These are phyloP conservation scores for Coniochaeta prunicola DNA, from an alignment of 2,329 filamentous ascomycete species.

Conservation along the genomic window DNA sequence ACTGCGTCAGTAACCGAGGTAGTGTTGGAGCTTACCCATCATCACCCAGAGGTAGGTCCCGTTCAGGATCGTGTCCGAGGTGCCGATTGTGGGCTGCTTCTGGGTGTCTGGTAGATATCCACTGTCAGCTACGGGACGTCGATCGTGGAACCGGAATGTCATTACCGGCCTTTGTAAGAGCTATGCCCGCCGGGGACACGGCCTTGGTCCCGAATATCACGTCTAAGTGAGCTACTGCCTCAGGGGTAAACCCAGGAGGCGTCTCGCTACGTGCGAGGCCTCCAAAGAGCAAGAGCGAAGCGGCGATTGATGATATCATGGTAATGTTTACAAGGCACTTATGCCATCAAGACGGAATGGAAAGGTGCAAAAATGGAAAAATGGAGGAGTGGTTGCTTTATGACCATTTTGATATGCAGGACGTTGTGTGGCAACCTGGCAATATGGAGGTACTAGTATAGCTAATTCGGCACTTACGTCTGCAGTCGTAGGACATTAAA, in stretches of 20 bases:
- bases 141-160: background rate
- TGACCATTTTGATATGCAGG: no score
- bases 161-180: slow-evolving; percentile 14
- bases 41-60: slow-evolving; percentile 19
- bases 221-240: slow-evolving; percentile 12
- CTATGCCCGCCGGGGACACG: slow-evolving; percentile 13
- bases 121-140: background rate
- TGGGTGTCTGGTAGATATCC: slow-evolving; percentile 14
- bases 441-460: no score
- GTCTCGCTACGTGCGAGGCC: slow-evolving; percentile 13
- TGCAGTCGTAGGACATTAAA: no score
- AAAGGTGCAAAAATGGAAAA: no score
- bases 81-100: slow-evolving; percentile 15
- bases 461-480: background rate
- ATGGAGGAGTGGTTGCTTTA: no score
- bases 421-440: no score
- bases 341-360: background rate
- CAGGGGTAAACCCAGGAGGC: slow-evolving; percentile 14
- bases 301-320: background rate
- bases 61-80: slow-evolving; percentile 10
- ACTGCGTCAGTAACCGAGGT: slow-evolving; percentile 14
- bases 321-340: background rate
- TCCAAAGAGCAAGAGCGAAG: slow-evolving; percentile 4
- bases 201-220: slow-evolving; percentile 16
- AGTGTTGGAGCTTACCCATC: slow-evolving; percentile 11